Evolutionary conservation across 225 moss, liverwort and hornwort species (phyloP), one percentile per base, ranked within the genome.

Genomic region (Asterella californica): DNA sequence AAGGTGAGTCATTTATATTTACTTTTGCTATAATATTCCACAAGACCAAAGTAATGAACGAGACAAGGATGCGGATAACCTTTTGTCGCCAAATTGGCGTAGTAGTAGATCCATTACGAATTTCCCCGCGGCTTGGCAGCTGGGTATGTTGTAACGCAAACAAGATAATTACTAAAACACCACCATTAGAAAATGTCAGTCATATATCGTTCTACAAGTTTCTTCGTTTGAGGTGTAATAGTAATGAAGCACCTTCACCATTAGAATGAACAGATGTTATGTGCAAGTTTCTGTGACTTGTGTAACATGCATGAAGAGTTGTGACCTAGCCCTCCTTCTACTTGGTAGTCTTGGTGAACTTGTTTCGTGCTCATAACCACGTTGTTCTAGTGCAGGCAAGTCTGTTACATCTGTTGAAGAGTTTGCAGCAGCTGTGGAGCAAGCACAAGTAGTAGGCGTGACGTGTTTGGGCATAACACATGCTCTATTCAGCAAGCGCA

Each of bases 391-490:
- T 59, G 77, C 83, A 85, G 89, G 85, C 33, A 67, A 77, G 62
- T 72, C 74, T 30, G 60, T 84, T 36, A 75, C 64, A 72, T 76
- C 82, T 72, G 89, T 87, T n/a, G 79, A 84, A 59, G 89, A 90
- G 72, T 81, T 83, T 52, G 54, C 87, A 34, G 55, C 85, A 33
- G 61, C 82, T 42, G 82, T 90, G 63, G 85, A 90, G 70, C 68
- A 81, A 22, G 87, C 87, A 21, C 85, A 83, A 36, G 89, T 90
- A 7, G 89, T 90, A 36, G 89, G 89, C 11, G 89, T 85, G 6
- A 90, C 89, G 34, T 87, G 89, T 76, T 79, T 90, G 79, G 89
- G 87, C 29, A 81, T 87, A 67, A 84, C 72, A 61, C 87, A 90
- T 82, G 85, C 87, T 30, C 79, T 90, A 4, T 90, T 90, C 79